Evolutionary conservation across 2,329 filamentous ascomycete species (phyloP).

Genomic region (Fusarium bactridioides): DNA sequence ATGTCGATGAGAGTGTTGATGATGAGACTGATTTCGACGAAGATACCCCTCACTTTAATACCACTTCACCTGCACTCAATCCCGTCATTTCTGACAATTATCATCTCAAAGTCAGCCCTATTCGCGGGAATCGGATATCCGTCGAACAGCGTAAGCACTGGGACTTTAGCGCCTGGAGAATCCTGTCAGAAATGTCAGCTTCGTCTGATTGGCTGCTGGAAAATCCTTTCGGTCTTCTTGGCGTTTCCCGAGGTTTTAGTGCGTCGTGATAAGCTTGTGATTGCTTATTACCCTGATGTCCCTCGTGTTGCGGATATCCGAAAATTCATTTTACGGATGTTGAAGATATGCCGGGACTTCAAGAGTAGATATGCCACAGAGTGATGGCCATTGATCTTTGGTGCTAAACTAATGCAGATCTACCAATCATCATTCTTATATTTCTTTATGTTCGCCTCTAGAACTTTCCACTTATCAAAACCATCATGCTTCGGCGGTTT

Average conservation of each 20-base stretch:
- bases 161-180: rapidly evolving
- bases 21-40: not conserved
- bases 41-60: not conserved
- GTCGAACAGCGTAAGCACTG: not conserved
- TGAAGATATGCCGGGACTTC: not conserved
- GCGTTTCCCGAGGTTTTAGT: not conserved
- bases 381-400: rapidly evolving
- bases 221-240: not conserved
- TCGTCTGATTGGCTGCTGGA: not conserved
- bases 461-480: not conserved
- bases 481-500: not conserved
- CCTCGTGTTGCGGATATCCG: not conserved
- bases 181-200: not conserved
- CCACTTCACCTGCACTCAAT: not conserved
- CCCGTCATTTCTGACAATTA: not conserved
- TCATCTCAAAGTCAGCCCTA: not conserved
- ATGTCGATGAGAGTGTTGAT: not conserved
- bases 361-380: not conserved
- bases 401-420: not conserved
- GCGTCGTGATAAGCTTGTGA: not conserved
- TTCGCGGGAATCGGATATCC: conserved; percentile 15
- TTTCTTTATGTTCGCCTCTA: not conserved
- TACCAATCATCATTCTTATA: not conserved
- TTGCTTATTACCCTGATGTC: not conserved
- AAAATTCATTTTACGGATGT: not conserved